A percentile compares a stretch with the other conserved stretches of the same genome.
phyloP scores from a whole-genome alignment of 768 basidiomycete species.

The Mycena vulgaris region DNA sequence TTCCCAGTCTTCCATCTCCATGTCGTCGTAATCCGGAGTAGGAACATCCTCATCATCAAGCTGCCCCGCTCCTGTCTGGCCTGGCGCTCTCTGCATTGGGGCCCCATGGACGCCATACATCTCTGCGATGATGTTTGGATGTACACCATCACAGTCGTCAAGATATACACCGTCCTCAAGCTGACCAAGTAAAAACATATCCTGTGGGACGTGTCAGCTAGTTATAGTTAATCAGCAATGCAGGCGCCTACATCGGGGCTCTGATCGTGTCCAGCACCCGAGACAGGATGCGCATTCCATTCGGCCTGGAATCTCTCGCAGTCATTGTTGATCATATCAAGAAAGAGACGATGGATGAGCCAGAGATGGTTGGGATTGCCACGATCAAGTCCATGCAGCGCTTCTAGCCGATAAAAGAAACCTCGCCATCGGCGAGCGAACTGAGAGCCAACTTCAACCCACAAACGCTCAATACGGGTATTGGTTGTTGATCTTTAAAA shows the following conservation, averaged over 20 bases:
- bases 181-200: constrained; percentile 19
- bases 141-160: constrained; percentile 25
- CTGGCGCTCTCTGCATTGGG: background rate
- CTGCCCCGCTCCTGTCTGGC: background rate
- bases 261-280: background rate
- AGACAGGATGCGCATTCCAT: background rate
- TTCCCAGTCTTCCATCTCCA: background rate
- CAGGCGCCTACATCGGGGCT: background rate
- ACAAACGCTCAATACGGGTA: background rate
- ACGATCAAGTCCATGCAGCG: too few species aligned
- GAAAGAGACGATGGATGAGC: background rate
- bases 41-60: background rate
- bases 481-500: background rate
- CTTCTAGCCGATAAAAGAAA: too few species aligned
- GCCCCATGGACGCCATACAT: constrained; percentile 37
- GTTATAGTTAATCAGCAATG: background rate
- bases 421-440: background rate
- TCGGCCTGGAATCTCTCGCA: background rate
- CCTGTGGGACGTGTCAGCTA: background rate
- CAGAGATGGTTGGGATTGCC: too few species aligned
- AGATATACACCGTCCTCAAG: constrained; percentile 18
- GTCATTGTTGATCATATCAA: background rate
- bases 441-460: background rate
- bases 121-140: constrained; percentile 4
- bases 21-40: too few species aligned